Evolutionary conservation across 2,329 filamentous ascomycete genomes (phyloP).

Genomic region (Calonectria henricotiae): DNA sequence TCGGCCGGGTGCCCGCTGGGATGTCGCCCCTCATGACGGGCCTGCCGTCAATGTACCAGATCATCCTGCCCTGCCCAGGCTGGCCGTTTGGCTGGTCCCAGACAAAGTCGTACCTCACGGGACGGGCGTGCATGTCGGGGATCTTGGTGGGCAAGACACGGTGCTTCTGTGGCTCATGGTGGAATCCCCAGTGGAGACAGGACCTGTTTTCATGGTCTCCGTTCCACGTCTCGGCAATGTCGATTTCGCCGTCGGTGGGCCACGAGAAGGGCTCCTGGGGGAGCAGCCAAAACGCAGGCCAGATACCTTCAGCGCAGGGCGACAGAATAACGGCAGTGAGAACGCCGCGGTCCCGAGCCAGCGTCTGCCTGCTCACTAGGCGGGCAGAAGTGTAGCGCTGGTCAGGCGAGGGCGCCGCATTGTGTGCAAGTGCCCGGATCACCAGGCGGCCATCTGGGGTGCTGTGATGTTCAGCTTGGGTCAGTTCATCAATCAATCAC

Average conservation of each 20-base stretch:
- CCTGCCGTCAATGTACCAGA: slow-evolving; percentile 74
- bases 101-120: slow-evolving; percentile 70
- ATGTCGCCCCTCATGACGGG: slow-evolving; percentile 72
- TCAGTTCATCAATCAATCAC: background rate
- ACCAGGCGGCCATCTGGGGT: slow-evolving; percentile 68
- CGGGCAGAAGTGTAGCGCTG: slow-evolving; percentile 71
- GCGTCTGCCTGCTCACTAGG: slow-evolving; percentile 68
- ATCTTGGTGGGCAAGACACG: slow-evolving; percentile 69
- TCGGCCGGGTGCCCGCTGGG: slow-evolving; percentile 67
- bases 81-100: slow-evolving; percentile 68
- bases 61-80: slow-evolving; percentile 64
- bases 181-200: slow-evolving; percentile 74
- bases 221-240: slow-evolving; percentile 76
- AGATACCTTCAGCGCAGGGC: slow-evolving; percentile 71
- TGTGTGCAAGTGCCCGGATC: slow-evolving; percentile 66
- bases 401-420: slow-evolving; percentile 55
- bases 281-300: slow-evolving; percentile 76
- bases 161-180: slow-evolving; percentile 72
- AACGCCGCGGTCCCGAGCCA: slow-evolving; percentile 68
- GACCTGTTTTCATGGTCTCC: slow-evolving; percentile 70
- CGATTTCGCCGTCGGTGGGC: slow-evolving; percentile 74
- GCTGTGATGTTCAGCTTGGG: slow-evolving; percentile 57
- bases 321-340: slow-evolving; percentile 68
- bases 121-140: slow-evolving; percentile 64
- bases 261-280: slow-evolving; percentile 72